These are phyloP conservation scores for Triglochin maritima DNA, from an alignment of 106 monocot species.

Conservation along the genomic window DNA sequence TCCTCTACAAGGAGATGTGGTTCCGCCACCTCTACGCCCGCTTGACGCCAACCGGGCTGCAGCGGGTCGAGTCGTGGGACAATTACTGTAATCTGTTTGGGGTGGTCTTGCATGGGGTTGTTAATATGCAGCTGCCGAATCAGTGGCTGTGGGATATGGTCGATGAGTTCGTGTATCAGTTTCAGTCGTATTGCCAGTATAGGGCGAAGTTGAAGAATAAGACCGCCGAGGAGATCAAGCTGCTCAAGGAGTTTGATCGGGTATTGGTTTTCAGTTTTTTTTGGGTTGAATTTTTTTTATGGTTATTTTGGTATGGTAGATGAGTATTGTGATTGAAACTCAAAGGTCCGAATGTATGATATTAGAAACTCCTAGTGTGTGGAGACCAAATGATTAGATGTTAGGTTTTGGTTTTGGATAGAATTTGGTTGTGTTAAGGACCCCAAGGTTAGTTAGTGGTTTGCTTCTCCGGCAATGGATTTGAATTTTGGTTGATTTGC, in stretches of 20 bases:
- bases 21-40: constrained; percentile 70
- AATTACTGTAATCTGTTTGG: constrained; percentile 94
- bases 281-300: neutral
- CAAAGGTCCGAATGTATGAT: neutral
- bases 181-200: constrained; percentile 90
- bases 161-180: constrained; percentile 97
- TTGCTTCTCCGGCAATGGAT: too few relatives aligned
- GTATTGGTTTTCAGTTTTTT: constrained; percentile 15
- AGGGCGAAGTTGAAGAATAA: constrained; percentile 76
- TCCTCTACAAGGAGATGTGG: constrained; percentile 96
- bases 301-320: too few relatives aligned
- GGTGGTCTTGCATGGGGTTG: constrained; percentile 87
- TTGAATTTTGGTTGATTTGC: too few relatives aligned
- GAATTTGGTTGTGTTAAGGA: too few relatives aligned
- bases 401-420: too few relatives aligned
- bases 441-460: too few relatives aligned
- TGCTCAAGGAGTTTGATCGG: constrained; percentile 75
- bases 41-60: constrained; percentile 34
- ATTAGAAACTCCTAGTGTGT: too few relatives aligned
- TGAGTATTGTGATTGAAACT: neutral
- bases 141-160: constrained; percentile 99
- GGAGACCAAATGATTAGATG: too few relatives aligned
- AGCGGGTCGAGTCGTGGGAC: constrained; percentile 92
- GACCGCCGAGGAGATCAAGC: constrained; percentile 70
- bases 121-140: constrained; percentile 97